Base-by-base conservation (phyloP, 352 stramenopile genomes). In the Globisporangium middletonii region DNA sequence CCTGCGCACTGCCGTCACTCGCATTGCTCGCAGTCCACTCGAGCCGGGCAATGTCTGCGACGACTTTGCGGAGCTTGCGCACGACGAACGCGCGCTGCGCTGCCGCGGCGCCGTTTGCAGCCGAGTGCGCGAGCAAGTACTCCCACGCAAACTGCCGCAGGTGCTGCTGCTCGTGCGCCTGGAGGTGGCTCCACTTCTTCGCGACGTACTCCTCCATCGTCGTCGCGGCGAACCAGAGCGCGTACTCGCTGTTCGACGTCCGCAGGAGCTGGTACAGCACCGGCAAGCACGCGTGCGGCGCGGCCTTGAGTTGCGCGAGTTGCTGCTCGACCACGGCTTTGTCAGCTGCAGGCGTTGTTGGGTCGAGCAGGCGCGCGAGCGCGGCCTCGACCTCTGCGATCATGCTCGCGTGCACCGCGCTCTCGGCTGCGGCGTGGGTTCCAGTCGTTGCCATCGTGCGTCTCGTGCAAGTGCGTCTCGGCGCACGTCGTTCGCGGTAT, bases 201-300 rank as follows among this genome's bases (percentile, higher is more conserved):
- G 77, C 75, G 2, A 92, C 75, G 63, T 89, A 89, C 65, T 92
- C 81, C 43, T 92, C 81, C 27, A 92, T 57, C 37, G 81, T 81
- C 9, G 75, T 88, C 19, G 71, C 65, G 5, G 81, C 81, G 53
- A 92, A 92, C 81, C 81, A 92, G 44, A 92, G 78, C 63, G 76
- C 67, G 61, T 88, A 89, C 69, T 89, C 77, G 64, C 78, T 88
- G 58, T 64, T 74, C 12, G 77, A 88, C 15, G 75, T 72, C 38
- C 57, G 52, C 42, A 92, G 60, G 15, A 92, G 61, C 65, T 83
- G 69, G 59, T 80, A 85, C 1, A 92, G 53, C 53, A 92, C 74
- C 37, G 77, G 77, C n/a, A 92, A 60, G 58, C 79, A 89, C 16
- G 65, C 71, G 9, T 62, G 42, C 26, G 74, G 71, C 44, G 76